Evolutionary conservation across 257 asterid species (phyloP).

Genomic region (Solanum sejunctum): DNA sequence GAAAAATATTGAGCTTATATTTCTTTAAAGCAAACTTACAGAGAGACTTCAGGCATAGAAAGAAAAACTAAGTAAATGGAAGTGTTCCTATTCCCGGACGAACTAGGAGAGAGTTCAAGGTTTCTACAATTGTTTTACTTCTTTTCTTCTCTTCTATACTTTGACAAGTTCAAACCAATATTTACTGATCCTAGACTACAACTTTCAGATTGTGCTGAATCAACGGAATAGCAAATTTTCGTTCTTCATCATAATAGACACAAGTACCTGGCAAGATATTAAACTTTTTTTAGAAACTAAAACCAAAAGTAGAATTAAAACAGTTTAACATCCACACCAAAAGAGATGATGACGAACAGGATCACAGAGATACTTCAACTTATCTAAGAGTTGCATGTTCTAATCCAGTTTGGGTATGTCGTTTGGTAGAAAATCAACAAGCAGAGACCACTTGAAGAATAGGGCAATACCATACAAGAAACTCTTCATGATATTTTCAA

Average conservation of each 20-base stretch:
- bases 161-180: background rate
- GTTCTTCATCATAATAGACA: background rate
- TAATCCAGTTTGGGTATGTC: background rate
- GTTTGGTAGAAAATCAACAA: background rate
- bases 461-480: background rate
- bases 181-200: background rate
- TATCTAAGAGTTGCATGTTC: background rate
- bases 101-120: background rate
- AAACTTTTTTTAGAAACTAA: background rate
- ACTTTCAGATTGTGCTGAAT: background rate
- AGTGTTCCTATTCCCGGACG: background rate
- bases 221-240: background rate
- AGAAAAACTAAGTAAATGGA: background rate
- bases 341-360: background rate
- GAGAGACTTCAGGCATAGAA: background rate
- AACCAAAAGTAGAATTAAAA: background rate
- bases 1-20: background rate
- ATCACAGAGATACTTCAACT: background rate
- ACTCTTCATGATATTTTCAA: background rate
- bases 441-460: background rate
- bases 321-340: background rate
- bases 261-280: background rate
- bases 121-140: background rate
- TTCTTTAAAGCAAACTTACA: background rate
- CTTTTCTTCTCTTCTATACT: background rate